Conservation (phyloP, 495 filamentous ascomycete genomes). For the Patellaria atrata region DNA sequence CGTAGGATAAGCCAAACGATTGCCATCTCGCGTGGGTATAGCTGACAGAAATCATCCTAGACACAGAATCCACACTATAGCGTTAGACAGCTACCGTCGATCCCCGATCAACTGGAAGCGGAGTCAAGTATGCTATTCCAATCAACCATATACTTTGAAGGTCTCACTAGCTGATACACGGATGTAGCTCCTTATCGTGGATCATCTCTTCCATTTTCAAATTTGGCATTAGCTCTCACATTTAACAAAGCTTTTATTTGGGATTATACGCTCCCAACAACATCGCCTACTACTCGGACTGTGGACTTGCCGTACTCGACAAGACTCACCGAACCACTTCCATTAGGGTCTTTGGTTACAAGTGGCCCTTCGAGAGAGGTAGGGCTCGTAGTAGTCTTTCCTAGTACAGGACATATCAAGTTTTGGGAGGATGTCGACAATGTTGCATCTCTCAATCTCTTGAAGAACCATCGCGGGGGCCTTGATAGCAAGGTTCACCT, state of each 20-base stretch:
- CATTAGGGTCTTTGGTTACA: constrained; percentile 65
- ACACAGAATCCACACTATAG: constrained; percentile 77
- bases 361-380: constrained; percentile 60
- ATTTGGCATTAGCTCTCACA: constrained; percentile 64
- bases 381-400: constrained; percentile 72
- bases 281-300: constrained; percentile 43
- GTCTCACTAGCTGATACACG: too few species aligned
- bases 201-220: constrained; percentile 13
- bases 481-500: constrained; percentile 56
- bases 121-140: constrained; percentile 15
- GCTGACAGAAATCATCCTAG: constrained; percentile 30
- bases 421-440: constrained; percentile 92
- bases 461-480: constrained; percentile 60
- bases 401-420: constrained; percentile 64
- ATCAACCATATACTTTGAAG: constrained; percentile 7
- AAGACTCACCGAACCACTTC: constrained; percentile 49
- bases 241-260: constrained; percentile 71
- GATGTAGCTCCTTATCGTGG: constrained; percentile 18
- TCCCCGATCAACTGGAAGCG: constrained; percentile 65
- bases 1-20: constrained; percentile 7
- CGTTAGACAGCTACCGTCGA: constrained; percentile 67
- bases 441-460: constrained; percentile 59
- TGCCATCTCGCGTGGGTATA: not conserved
- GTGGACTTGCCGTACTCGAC: constrained; percentile 65
- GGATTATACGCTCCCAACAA: constrained; percentile 50